Evolutionary conservation across 169 alveolate genomes (phyloP), one percentile per base, ranked within the genome.

Genomic region (Plasmodium reichenowi): DNA sequence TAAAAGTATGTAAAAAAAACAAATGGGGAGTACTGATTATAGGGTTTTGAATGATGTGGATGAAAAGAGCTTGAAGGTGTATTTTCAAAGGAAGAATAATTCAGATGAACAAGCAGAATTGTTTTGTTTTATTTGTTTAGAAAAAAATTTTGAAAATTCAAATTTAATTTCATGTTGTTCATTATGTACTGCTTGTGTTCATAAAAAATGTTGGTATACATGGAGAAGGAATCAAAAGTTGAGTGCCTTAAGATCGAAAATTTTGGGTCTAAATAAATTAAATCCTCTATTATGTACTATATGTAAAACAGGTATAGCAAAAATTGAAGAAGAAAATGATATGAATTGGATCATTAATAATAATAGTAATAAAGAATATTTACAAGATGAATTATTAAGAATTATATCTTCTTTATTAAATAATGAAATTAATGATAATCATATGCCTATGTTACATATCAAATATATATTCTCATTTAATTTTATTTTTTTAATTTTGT

Each of bases 231-330:
- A 67, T 1, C 92, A 85, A 52, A 85, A 71, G 43, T 72, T 85
- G 26, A 71, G 87, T 70, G 56, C 92, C 59, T 52, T 85, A 24
- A 59, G 92, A 52, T 85, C 92, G 4, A 85, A 66, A 60, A 58
- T 85, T 45, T 85, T 85, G 38, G 86, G 85, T 5, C 22, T 56
- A 72, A 85, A 72, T 48, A 85, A 85, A 52, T 48, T 47, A 15
- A 86, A 85, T 74, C 92, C 92, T 7, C 58, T 85, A 71, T 63
- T 72, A 85, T 85, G 92, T 20, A 47, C 92, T 29, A 72, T 85
- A 32, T 85, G 92, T 52, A 85, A 85, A 85, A 85, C 92, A 15
- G 92, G 92, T n/a, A 60, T 22, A 4, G 92, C 92, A 20, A 68
- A 71, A 59, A 85, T 85, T 70, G 67, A 85, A 71, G 87, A 85